Evolutionary conservation across 331 rosid genomes (phyloP).

Genomic region (Erythrophleum ivorense): DNA sequence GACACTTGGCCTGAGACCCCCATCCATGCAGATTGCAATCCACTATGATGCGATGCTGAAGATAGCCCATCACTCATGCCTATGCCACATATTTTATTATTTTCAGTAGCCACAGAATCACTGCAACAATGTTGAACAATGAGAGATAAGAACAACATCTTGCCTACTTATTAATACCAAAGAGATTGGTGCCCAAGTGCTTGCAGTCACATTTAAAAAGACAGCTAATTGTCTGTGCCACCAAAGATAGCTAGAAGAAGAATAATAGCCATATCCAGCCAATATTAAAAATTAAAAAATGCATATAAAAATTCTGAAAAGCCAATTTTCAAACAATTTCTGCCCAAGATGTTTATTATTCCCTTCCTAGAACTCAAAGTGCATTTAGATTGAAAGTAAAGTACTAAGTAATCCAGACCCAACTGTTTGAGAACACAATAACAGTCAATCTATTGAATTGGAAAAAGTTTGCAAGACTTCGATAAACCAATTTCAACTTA

Average conservation of each 20-base stretch:
- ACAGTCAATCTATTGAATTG: not conserved
- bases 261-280: conserved; percentile 13
- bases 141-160: conserved; percentile 26
- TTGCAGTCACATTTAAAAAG: conserved; percentile 9
- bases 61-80: conserved; percentile 62
- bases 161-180: not conserved
- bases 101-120: conserved; percentile 62
- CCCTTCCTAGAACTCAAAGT: not conserved
- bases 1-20: conserved; percentile 87
- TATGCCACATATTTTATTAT: conserved; percentile 44
- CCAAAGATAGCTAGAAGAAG: conserved; percentile 14
- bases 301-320: not conserved
- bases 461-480: conserved; percentile 1
- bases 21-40: conserved; percentile 80
- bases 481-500: conserved; percentile 10
- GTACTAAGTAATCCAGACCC: conserved; percentile 15
- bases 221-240: not conserved
- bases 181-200: not conserved
- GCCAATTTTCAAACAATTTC: conserved; percentile 7
- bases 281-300: not conserved
- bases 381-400: not conserved
- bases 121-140: conserved; percentile 56
- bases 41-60: conserved; percentile 70
- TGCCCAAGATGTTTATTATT: not conserved
- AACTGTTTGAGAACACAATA: conserved; percentile 26